These are phyloP conservation scores for Sphaerobolus stellatus DNA, from an alignment of 1,284 basidiomycete genomes.

Conservation along the genomic window DNA sequence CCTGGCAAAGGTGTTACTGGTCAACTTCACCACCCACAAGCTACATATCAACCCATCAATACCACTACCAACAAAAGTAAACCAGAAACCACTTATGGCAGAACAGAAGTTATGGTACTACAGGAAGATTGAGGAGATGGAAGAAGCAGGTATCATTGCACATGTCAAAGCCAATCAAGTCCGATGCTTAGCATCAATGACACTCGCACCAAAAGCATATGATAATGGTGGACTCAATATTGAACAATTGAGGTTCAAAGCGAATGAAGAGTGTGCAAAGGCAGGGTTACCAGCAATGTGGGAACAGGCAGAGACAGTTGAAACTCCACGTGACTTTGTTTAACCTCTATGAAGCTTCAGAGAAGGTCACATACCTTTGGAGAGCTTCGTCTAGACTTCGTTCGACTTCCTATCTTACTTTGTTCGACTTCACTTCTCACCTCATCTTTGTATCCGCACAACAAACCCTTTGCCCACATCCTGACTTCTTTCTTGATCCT, in stretches of 20 bases:
- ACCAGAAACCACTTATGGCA: conserved; percentile 15
- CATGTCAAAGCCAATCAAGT: conserved; percentile 14
- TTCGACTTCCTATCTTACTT: too few species aligned
- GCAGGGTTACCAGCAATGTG: conserved; percentile 11
- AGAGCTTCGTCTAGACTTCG: too few species aligned
- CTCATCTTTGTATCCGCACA: too few species aligned
- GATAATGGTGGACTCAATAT: conserved; percentile 5
- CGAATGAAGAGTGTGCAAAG: conserved; percentile 13
- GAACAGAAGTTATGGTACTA: conserved; percentile 13
- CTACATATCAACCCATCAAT: conserved; percentile 13
- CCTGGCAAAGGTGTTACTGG: conserved; percentile 15
- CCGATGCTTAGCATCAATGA: conserved; percentile 13
- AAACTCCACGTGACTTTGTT: too few species aligned
- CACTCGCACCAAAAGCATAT: conserved; percentile 18
- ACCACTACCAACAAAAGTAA: conserved; percentile 7
- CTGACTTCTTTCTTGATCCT: too few species aligned
- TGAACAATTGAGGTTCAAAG: conserved; percentile 10
- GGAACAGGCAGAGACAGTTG: too few species aligned
- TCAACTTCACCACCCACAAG: conserved; percentile 15
- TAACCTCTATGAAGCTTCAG: too few species aligned
- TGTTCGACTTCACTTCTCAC: too few species aligned
- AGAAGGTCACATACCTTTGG: too few species aligned
- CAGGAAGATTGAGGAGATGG: conserved; percentile 16
- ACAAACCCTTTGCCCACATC: too few species aligned
- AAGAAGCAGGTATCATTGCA: conserved; percentile 13